These are phyloP conservation scores for Tulasnella sp. DNA, from an alignment of 768 basidiomycete genomes.

Conservation along the genomic window DNA sequence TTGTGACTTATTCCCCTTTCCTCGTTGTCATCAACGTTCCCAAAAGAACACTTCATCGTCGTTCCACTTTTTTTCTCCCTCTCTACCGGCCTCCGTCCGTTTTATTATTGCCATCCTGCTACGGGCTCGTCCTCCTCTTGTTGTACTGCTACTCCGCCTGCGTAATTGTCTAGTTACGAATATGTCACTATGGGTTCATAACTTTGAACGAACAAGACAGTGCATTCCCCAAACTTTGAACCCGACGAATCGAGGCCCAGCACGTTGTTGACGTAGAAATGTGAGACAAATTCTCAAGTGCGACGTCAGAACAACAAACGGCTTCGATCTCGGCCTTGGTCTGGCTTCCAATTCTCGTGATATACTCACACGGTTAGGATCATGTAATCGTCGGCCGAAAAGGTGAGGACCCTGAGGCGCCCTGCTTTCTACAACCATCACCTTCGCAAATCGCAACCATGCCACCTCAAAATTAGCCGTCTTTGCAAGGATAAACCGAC, in stretches of 20 bases:
- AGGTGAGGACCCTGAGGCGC: background rate
- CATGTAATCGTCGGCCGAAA: background rate
- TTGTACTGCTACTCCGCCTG: background rate
- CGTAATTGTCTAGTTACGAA: background rate
- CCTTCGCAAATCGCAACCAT: too few species aligned
- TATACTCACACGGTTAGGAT: background rate
- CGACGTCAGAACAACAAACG: background rate
- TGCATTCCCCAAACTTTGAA: background rate
- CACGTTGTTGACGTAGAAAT: background rate
- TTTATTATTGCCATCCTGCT: background rate
- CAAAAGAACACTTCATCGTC: background rate
- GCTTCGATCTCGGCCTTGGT: background rate
- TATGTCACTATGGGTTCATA: slow-evolving; percentile 1
- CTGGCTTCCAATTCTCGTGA: background rate
- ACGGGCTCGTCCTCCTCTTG: background rate
- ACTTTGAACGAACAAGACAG: background rate
- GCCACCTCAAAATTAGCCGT: too few species aligned
- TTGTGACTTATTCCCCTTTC: background rate
- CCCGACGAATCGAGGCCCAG: background rate
- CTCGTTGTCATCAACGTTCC: background rate
- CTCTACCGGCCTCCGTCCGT: background rate
- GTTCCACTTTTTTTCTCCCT: background rate
- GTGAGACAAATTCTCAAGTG: background rate
- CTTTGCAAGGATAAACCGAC: too few species aligned
- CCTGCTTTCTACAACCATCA: too few species aligned